Conservation (phyloP, 1,284 basidiomycete species). For the Ustilago sp. region DNA sequence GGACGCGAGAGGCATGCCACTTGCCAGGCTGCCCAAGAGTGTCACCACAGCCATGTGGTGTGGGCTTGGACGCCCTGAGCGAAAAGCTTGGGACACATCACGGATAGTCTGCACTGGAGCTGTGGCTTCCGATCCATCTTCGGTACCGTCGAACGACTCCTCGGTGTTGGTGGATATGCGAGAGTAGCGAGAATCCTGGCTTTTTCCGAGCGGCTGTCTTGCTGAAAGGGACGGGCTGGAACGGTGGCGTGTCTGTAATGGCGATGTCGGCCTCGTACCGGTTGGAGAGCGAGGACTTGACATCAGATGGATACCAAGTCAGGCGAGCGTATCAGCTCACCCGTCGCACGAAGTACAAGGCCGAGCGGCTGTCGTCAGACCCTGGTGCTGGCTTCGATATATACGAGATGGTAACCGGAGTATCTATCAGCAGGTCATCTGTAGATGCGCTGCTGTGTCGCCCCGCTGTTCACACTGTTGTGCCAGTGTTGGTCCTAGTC, state of each 20-base stretch:
- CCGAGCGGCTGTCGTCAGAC: no score
- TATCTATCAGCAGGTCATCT: neutral
- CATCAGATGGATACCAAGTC: conserved; percentile 10
- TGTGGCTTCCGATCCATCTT: conserved; percentile 40
- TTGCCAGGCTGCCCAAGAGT: conserved; percentile 56
- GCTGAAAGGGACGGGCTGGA: conserved; percentile 9
- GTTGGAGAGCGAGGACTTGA: conserved; percentile 15
- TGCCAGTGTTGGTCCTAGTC: no score
- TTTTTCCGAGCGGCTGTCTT: conserved; percentile 8
- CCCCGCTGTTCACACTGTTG: neutral
- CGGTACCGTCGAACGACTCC: conserved; percentile 27
- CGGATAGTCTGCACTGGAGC: conserved; percentile 53
- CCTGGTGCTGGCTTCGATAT: no score
- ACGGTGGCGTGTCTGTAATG: conserved; percentile 6
- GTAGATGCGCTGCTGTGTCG: neutral
- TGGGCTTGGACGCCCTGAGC: conserved; percentile 43
- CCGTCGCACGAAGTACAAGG: neutral
- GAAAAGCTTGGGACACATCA: conserved; percentile 52
- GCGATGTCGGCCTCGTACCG: conserved; percentile 11
- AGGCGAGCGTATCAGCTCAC: conserved; percentile 2
- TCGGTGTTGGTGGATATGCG: conserved; percentile 23
- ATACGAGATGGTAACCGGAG: neutral
- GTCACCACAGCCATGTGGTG: conserved; percentile 64
- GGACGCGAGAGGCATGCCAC: conserved; percentile 60
- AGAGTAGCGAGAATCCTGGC: conserved; percentile 25